Conservation (phyloP, 106 monocot species). For the Phalaenopsis aphrodite region DNA sequence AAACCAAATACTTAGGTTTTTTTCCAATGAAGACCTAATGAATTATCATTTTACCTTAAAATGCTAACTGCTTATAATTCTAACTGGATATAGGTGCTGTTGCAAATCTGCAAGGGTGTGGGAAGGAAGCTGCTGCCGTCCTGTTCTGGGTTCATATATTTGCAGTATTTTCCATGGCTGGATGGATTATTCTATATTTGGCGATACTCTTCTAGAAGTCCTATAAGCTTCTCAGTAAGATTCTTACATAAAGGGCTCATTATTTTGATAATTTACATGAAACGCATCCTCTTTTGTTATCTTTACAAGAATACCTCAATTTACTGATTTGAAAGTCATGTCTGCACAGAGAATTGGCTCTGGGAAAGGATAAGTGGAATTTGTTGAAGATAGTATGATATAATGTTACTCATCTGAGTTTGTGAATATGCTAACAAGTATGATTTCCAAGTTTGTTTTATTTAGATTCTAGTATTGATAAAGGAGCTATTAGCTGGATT, state of each 20-base stretch:
- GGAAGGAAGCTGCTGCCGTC: conserved; percentile 71
- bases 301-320: not conserved
- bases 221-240: not conserved
- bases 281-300: not conserved
- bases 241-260: not conserved
- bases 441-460: too few species aligned
- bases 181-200: conserved; percentile 68
- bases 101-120: conserved; percentile 76
- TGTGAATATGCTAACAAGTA: too few species aligned
- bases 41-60: not conserved
- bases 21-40: not conserved
- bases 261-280: not conserved
- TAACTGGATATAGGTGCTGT: conserved; percentile 50
- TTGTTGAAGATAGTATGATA: not conserved
- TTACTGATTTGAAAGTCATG: not conserved
- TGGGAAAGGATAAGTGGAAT: not conserved
- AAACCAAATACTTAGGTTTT: not conserved
- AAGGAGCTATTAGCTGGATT: not conserved
- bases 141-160: conserved; percentile 95
- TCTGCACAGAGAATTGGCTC: too few species aligned
- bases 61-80: not conserved
- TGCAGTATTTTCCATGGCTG: conserved; percentile 79
- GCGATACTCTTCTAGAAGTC: conserved; percentile 42
- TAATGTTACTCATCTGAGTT: not conserved
- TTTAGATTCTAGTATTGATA: not conserved